Base-by-base conservation (phyloP, 2,329 filamentous ascomycete genomes). In the Penicillium fuscoglaucum region DNA sequence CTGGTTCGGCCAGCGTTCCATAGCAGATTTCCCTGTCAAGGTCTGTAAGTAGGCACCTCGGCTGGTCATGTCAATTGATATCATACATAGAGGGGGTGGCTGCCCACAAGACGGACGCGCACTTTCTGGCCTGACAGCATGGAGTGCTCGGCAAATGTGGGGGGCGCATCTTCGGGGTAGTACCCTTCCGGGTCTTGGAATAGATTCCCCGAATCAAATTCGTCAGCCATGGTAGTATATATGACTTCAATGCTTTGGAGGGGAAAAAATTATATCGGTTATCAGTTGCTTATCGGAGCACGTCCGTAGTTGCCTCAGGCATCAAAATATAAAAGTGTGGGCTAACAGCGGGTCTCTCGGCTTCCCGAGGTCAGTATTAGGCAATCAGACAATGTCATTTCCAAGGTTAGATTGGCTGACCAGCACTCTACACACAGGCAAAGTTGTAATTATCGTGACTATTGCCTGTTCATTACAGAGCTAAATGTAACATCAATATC, bases 1-100 rank as follows among this genome's bases (percentile, higher is more conserved):
- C 93, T 83, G 40, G 90, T 86, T 61, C 90, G 88, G 60, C 89
- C 88, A 60, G 91, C 93, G 74, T 97, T 96, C 93, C 93, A 98
- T 31, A 97, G 83, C 64, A 90, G 84, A 75, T 97, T 91, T 17
- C 91, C 93, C 85, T 85, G 29, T 39, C 26, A 28, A 1, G 3
- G 10, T 39, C 35, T 43, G 59, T 56, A 41, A 37, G 17, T 45
- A 28, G 10, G 29, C 4, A 21, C 15, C 21, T 45, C 24, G 43
- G 17, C 13, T 37, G 8, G 15, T 46, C 17, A 37, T 46, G 17
- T 28, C 21, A 24, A 37, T 39, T 51, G 43, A 37, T 45, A 37
- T 41, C 78, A 76, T 84, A 87, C 85, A 85, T 96, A 96, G 15
- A 96, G 84, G 26, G 92, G 90, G 79, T 90, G 93, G 75, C 90